These are phyloP conservation scores for Ambrosia hybrid DNA, from an alignment of 140 eudicot genomes.

Conservation along the genomic window DNA sequence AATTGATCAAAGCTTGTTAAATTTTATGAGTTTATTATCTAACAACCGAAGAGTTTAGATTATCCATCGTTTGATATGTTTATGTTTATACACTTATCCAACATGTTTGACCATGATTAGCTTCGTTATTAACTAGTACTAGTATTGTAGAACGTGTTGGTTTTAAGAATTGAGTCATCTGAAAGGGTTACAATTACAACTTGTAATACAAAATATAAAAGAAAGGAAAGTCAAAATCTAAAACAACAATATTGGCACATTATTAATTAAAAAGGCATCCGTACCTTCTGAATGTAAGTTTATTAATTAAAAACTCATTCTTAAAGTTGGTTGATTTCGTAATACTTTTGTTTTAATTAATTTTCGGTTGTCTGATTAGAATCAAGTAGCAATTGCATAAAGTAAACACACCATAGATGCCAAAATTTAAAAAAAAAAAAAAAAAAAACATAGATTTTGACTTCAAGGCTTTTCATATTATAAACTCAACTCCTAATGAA, in stretches of 20 bases:
- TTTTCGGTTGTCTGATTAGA: not conserved
- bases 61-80: not conserved
- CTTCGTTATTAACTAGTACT: not conserved
- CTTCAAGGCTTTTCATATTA: not conserved
- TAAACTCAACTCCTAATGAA: not conserved
- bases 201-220: not conserved
- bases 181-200: constrained; percentile 20
- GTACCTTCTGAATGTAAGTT: not conserved
- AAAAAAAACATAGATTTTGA: constrained; percentile 2
- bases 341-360: not conserved
- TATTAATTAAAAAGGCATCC: constrained; percentile 10
- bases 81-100: not conserved
- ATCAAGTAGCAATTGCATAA: constrained; percentile 23
- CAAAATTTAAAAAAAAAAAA: not conserved
- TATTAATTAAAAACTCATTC: not conserved
- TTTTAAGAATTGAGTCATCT: not conserved
- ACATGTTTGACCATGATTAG: not conserved
- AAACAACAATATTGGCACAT: not conserved
- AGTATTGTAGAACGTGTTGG: not conserved
- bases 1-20: too few species aligned
- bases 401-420: constrained; percentile 4
- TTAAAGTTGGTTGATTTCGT: not conserved
- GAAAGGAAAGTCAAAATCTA: constrained; percentile 6
- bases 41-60: too few species aligned
- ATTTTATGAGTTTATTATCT: too few species aligned